Evolutionary conservation across 768 basidiomycete species (phyloP).

Genomic region (Artomyces pyxidatus): DNA sequence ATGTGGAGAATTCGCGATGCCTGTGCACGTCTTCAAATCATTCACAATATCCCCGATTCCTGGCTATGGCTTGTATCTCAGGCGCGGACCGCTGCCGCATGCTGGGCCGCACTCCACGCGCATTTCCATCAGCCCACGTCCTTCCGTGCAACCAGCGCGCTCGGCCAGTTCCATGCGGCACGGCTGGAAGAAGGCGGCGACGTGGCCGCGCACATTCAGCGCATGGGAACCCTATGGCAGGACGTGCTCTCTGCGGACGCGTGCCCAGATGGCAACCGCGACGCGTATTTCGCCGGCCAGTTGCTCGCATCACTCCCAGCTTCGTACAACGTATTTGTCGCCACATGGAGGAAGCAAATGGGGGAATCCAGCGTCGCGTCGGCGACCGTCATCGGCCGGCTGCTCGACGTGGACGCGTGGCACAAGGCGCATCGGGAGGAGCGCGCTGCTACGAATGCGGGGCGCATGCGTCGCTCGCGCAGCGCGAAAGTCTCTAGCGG

Average conservation of each 20-base stretch:
- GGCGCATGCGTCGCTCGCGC: neutral
- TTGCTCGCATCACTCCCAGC: neutral
- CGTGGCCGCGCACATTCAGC: constrained; percentile 7
- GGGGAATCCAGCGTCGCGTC: neutral
- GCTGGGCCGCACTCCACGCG: constrained; percentile 5
- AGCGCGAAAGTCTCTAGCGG: neutral
- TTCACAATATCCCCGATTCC: constrained; percentile 4
- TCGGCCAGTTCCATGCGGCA: constrained; percentile 3
- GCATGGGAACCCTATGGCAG: constrained; percentile 12
- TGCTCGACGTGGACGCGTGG: neutral
- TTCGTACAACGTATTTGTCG: neutral
- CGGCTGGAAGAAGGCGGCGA: constrained; percentile 5
- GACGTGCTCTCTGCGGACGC: constrained; percentile 5
- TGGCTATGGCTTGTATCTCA: constrained; percentile 7
- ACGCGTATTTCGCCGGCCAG: neutral
- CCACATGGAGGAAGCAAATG: neutral
- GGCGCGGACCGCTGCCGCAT: neutral
- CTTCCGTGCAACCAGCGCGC: constrained; percentile 7
- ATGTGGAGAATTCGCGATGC: constrained; percentile 12
- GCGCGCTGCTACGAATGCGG: neutral
- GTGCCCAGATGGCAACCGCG: neutral
- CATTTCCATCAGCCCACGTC: constrained; percentile 8
- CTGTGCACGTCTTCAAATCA: constrained; percentile 7
- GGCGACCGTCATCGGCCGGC: neutral
- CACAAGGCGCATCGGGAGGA: neutral